Percentiles rank a stretch among this genome's conserved stretches.
Evolutionary conservation across 768 basidiomycete species (phyloP).

Genomic region (button mushroom (Agaricus bisporus)): DNA sequence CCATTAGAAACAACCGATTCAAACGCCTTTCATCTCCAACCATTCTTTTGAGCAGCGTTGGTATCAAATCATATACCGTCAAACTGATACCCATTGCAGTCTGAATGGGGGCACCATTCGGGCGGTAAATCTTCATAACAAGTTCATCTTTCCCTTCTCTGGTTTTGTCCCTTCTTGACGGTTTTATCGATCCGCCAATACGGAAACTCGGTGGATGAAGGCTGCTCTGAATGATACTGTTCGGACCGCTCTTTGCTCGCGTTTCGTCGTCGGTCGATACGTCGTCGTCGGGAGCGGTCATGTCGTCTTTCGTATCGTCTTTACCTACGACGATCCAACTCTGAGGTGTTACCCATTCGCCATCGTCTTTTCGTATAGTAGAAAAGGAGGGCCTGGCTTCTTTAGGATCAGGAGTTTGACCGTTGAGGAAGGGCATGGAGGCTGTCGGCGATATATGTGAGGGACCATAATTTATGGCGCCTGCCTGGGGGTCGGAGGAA

Average conservation of each 20-base stretch:
- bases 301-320: constrained; percentile 26
- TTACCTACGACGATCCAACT: constrained; percentile 69
- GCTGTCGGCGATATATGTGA: constrained; percentile 11
- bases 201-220: not conserved
- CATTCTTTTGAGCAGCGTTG: constrained; percentile 54
- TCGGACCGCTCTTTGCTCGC: not conserved
- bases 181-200: constrained; percentile 1
- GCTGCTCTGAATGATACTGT: not conserved
- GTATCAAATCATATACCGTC: constrained; percentile 64
- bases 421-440: not conserved
- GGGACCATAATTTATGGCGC: not conserved
- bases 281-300: constrained; percentile 25
- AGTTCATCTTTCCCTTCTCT: constrained; percentile 22
- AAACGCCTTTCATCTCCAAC: constrained; percentile 44
- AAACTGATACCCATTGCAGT: constrained; percentile 55
- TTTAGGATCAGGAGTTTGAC: too few species aligned
- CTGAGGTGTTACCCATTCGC: constrained; percentile 64
- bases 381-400: not conserved
- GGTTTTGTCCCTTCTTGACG: constrained; percentile 5
- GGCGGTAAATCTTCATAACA: constrained; percentile 72
- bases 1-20: constrained; percentile 61
- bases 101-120: constrained; percentile 67
- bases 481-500: not conserved
- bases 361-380: constrained; percentile 16
- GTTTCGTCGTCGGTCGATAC: constrained; percentile 27